A percentile compares a stretch with the other conserved stretches of the same genome.
Conservation (phyloP, 2,329 filamentous ascomycete genomes). For the Cercospora berteroae region DNA sequence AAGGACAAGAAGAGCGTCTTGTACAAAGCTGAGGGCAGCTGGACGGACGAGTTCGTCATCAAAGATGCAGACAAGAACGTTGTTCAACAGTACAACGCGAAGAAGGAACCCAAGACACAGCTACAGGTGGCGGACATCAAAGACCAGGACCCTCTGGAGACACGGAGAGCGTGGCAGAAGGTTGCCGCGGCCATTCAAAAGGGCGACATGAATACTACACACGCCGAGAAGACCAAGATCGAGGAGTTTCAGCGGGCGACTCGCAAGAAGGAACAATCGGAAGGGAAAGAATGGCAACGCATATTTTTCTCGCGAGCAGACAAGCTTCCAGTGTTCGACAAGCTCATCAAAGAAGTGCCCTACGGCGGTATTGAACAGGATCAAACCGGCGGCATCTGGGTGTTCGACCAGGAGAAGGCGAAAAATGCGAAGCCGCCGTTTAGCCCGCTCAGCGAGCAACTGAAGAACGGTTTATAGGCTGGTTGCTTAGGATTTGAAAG, state of each 20-base stretch:
- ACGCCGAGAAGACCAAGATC: conserved; percentile 79
- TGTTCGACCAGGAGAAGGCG: conserved; percentile 60
- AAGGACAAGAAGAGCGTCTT: conserved; percentile 59
- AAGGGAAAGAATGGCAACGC: conserved; percentile 74
- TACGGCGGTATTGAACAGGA: conserved; percentile 53
- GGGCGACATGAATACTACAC: conserved; percentile 80
- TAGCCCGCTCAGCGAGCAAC: conserved; percentile 28
- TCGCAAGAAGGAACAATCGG: conserved; percentile 71
- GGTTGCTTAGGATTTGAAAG: not conserved
- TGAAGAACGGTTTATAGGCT: conserved; percentile 30
- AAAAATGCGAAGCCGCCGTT: conserved; percentile 35
- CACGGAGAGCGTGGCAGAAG: conserved; percentile 80
- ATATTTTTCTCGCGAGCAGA: conserved; percentile 67
- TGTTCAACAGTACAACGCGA: conserved; percentile 49
- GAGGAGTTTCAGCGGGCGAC: conserved; percentile 81
- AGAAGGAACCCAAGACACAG: conserved; percentile 56
- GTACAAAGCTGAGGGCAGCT: conserved; percentile 85
- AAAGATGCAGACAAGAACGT: conserved; percentile 59
- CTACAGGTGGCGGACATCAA: conserved; percentile 71
- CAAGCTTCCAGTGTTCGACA: conserved; percentile 47
- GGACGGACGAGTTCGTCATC: conserved; percentile 80
- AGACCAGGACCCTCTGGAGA: conserved; percentile 82
- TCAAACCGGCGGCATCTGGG: conserved; percentile 70
- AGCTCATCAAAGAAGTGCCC: conserved; percentile 48
- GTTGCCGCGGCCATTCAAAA: conserved; percentile 77